Base-by-base conservation (phyloP, 345 rosid species). In the Bruguiera gymnorhiza region DNA sequence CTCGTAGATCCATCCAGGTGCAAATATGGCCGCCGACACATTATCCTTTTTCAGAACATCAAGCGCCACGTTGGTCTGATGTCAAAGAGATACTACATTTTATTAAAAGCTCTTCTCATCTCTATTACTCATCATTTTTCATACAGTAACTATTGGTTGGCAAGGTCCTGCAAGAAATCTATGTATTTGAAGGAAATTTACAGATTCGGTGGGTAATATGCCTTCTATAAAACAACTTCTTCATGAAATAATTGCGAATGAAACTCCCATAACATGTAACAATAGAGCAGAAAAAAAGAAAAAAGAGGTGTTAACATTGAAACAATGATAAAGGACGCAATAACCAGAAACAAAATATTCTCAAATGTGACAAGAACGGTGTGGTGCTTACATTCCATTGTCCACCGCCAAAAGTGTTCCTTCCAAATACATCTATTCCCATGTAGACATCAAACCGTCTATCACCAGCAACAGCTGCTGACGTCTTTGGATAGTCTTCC, bases 1-100 rank as follows among this genome's bases (percentile, higher is more conserved):
- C 76, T 94, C 90, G 48, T 88, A 88, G 51, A 94, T 66, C 96
- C 97, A 94, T 76, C 95, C 97, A 1, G 98, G 98, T 80, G 97
- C 96, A 75, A 89, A 94, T 69, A 91, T 67, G 59, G 97, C 96
- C 72, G 91, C 88, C 50, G 98, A 94, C 19, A 94, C 86, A 66
- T 82, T 74, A 65, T 70, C 82, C 75, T 75, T 75, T 85, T 88
- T 94, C 58, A 94, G 60, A 71, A 86, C 75, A 75, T 88, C 90
- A 63, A 91, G 96, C 31, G 93, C 97, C 69, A 77, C 83, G 74
- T 79, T 77, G 53, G 89, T 81, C 98, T 94, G 85, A 70, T 62
- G 57, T 56, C 48, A 78, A 80, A 59, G 37, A 78, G 29, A 70
- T 31, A 53, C 27, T 54, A 60, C 11, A 31, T 30, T 53, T 43